Conservation (phyloP, 2,329 filamentous ascomycete genomes). For the Paraconiothyrium brasiliense region DNA sequence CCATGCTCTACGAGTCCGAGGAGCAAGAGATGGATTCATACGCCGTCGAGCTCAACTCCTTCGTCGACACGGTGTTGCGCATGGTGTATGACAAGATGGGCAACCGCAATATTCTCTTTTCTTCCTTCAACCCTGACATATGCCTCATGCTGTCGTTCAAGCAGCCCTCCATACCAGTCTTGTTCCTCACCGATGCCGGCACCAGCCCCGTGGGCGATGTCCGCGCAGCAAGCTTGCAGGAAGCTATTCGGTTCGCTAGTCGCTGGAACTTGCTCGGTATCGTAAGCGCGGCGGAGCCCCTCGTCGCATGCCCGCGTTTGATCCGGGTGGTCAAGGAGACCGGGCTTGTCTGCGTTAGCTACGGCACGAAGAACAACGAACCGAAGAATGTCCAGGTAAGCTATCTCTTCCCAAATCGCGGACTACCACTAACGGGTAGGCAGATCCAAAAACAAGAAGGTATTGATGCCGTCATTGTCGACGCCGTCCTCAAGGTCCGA, state of each 20-base stretch:
- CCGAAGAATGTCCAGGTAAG: conserved; percentile 83
- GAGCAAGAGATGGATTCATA: conserved; percentile 97
- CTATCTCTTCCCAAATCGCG: not conserved
- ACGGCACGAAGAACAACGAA: conserved; percentile 91
- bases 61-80: conserved; percentile 89
- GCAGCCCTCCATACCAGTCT: conserved; percentile 93
- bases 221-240: conserved; percentile 88
- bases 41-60: conserved; percentile 93
- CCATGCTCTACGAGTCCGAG: conserved; percentile 95
- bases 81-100: conserved; percentile 89
- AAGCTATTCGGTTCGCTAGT: conserved; percentile 92
- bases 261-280: conserved; percentile 95
- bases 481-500: conserved; percentile 90
- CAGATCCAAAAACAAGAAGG: conserved; percentile 91
- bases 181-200: conserved; percentile 93
- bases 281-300: conserved; percentile 85
- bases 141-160: conserved; percentile 95
- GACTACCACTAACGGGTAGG: conserved; percentile 20
- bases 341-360: conserved; percentile 92
- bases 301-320: conserved; percentile 87
- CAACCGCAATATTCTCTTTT: conserved; percentile 93
- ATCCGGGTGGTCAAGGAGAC: conserved; percentile 94
- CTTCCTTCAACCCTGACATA: conserved; percentile 96
- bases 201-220: conserved; percentile 85
- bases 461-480: conserved; percentile 97